A percentile compares a stretch with the other conserved stretches of the same genome.
These are phyloP conservation scores for Russula dissimulans DNA, from an alignment of 768 basidiomycete genomes.

Conservation along the genomic window DNA sequence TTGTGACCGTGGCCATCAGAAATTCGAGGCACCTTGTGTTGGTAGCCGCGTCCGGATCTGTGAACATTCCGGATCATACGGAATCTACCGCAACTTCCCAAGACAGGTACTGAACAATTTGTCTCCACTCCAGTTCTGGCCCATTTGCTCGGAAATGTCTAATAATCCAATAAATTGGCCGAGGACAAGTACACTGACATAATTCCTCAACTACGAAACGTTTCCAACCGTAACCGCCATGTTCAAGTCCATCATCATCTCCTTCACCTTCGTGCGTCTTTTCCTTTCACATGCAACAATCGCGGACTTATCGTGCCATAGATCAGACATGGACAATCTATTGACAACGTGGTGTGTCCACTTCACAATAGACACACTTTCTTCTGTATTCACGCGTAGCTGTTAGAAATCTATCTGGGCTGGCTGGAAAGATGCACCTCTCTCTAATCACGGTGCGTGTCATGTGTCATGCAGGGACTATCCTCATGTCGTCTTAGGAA, in stretches of 20 bases:
- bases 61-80: no score
- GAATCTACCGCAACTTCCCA: no score
- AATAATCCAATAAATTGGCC: no score
- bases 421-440: conserved; percentile 63
- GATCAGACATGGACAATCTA: conserved; percentile 73
- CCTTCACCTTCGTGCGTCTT: conserved; percentile 26
- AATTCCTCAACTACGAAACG: no score
- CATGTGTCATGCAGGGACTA: background rate
- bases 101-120: no score
- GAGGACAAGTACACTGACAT: no score
- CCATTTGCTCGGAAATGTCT: no score
- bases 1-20: no score
- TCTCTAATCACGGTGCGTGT: conserved; percentile 63
- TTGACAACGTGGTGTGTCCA: conserved; percentile 55
- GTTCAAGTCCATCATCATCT: background rate
- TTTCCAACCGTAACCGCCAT: no score
- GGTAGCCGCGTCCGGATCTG: no score
- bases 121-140: no score
- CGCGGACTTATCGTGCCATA: conserved; percentile 22
- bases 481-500: conserved; percentile 19
- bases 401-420: conserved; percentile 50
- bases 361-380: background rate
- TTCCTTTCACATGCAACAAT: background rate
- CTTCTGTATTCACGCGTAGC: background rate
- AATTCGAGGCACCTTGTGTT: no score